Evolutionary conservation across 345 rosid species (phyloP), one percentile per base, ranked within the genome.

Genomic region (Noccaea caerulescens): DNA sequence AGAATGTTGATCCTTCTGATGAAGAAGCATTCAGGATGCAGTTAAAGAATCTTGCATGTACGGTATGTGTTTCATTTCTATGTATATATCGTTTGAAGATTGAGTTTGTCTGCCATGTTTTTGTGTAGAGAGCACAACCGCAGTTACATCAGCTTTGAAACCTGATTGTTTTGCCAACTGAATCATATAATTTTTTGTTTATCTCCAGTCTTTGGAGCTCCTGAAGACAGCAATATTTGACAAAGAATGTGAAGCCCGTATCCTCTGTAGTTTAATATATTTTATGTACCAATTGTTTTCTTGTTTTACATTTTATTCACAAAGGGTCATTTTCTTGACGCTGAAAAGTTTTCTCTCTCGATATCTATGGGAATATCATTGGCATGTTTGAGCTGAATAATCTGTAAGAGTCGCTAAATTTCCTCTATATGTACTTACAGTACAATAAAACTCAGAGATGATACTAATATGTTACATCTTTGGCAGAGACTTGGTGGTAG

Each of bases 321-420:
- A 46, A 5, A 56, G 13, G 18, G 44, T 58, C 62, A 65, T 60
- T 86, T 86, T 84, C 97, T 91, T 86, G 80, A 87, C 92, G 23
- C 57, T 14, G 13, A 13, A 49, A 70, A 93, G 98, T 93, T 63
- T 93, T 93, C 82, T 87, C 97, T 45, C 95, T 86, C 14, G 98
- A 93, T 52, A 85, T 93, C 69, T 91, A 87, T 73, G 98, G 97
- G 60, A 83, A 86, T 71, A 85, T 91, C 70, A 86, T 93, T 51
- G 96, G 96, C 85, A 93, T 93, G 95, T 91, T 89, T 75, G 97
- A 93, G 88, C 85, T 86, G 71, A 93, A 93, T 82, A 93, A 93
- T 83, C 85, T 93, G 96, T 93, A 85, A 87, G 97, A 47, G 56
- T 67, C 34, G 18, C 33, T 16, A 25, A 39, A 2, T 7, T 25